Percentiles rank a stretch among this genome's conserved stretches.
Conservation (phyloP, 2,329 filamentous ascomycete species). For the Claviceps pusilla region DNA sequence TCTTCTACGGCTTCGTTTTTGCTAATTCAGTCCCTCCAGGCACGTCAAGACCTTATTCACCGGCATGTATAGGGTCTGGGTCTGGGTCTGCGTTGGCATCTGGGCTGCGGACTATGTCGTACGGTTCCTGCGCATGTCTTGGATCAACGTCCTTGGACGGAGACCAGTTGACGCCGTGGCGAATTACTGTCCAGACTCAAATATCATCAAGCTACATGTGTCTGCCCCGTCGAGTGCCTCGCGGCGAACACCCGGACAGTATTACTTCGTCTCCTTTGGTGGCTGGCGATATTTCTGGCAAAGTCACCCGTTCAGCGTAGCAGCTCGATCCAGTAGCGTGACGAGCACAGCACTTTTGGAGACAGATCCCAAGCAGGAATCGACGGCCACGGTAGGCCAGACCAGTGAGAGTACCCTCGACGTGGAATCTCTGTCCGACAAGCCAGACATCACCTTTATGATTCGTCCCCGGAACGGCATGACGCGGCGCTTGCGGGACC, state of each 20-base stretch:
- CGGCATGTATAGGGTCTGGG: conserved; percentile 9
- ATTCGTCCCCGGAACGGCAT: conserved; percentile 23
- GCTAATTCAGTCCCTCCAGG: not conserved
- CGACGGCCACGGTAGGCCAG: not conserved
- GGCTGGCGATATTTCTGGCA: conserved; percentile 20
- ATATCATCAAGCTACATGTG: not conserved
- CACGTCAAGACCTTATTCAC: conserved; percentile 8
- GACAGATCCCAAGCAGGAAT: not conserved
- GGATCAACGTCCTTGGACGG: conserved; percentile 16
- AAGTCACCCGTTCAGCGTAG: conserved; percentile 27
- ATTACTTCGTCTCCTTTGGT: conserved; percentile 25
- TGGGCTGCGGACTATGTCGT: conserved; percentile 31
- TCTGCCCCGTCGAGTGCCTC: conserved; percentile 3
- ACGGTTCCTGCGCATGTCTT: conserved; percentile 23
- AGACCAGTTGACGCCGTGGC: not conserved
- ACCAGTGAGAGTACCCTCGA: not conserved
- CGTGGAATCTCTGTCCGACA: not conserved
- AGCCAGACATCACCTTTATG: conserved; percentile 19
- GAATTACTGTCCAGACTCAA: not conserved
- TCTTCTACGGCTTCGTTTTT: not conserved
- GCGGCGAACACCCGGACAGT: conserved; percentile 21
- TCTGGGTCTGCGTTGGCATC: conserved; percentile 26
- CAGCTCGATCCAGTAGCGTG: conserved; percentile 7
- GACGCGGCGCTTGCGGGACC: conserved; percentile 17
- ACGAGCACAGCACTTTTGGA: not conserved